phyloP scores from a whole-genome alignment of 768 basidiomycete species.

The Mycena metata region DNA sequence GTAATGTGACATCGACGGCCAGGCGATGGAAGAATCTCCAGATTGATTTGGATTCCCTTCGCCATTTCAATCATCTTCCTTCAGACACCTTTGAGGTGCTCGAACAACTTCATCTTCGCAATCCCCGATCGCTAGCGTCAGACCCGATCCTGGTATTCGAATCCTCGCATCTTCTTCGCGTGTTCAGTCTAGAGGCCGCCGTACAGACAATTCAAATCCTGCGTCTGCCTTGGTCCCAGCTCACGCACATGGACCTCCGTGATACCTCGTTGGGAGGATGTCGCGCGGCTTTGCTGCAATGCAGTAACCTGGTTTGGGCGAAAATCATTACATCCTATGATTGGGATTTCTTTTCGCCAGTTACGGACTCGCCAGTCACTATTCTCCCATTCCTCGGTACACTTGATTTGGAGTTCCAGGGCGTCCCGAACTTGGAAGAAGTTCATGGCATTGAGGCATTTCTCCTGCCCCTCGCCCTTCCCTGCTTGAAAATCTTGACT shows the following conservation, averaged over 20 bases:
- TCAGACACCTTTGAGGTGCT: constrained; percentile 4
- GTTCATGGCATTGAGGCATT: constrained; percentile 5
- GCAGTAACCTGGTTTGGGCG: constrained; percentile 9
- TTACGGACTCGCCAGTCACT: background rate
- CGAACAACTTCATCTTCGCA: constrained; percentile 1
- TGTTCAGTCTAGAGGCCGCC: background rate
- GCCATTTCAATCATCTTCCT: background rate
- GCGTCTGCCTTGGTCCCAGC: constrained; percentile 14
- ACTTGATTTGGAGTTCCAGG: background rate
- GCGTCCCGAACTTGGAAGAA: background rate
- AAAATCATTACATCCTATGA: background rate
- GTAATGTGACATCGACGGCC: background rate
- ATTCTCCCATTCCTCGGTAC: background rate
- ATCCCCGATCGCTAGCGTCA: background rate
- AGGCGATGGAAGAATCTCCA: constrained; percentile 3
- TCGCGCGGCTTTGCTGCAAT: constrained; percentile 8
- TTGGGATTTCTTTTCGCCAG: background rate
- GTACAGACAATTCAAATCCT: background rate
- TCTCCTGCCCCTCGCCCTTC: constrained; percentile 8
- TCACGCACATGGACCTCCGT: background rate
- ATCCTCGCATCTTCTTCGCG: constrained; percentile 10
- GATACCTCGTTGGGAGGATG: constrained; percentile 2
- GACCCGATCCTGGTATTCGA: background rate
- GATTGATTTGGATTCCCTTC: background rate
- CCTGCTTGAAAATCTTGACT: constrained; percentile 9